phyloP scores from a whole-genome alignment of 345 rosid species.

The Aquilaria yunnanensis region DNA sequence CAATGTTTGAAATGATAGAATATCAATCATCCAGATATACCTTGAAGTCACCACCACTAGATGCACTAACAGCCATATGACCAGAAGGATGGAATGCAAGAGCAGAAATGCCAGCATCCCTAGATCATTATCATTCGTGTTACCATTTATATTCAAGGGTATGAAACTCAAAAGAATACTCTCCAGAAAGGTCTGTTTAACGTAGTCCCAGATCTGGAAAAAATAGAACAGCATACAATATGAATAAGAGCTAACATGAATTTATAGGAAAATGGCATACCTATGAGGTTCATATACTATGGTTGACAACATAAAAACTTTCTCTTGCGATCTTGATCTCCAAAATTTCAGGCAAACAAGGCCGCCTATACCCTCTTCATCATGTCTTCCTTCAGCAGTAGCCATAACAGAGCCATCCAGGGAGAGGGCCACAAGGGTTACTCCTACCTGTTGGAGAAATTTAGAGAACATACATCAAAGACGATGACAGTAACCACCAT shows the following conservation, averaged over 20 bases:
- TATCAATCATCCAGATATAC: slow-evolving; percentile 27
- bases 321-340: slow-evolving; percentile 47
- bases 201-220: no score
- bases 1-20: slow-evolving; percentile 1
- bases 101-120: slow-evolving; percentile 82
- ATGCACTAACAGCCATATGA: slow-evolving; percentile 74
- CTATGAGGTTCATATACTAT: slow-evolving; percentile 94
- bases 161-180: background rate
- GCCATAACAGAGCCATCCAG: slow-evolving; percentile 74
- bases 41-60: slow-evolving; percentile 92
- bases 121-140: slow-evolving; percentile 18
- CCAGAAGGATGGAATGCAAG: slow-evolving; percentile 69
- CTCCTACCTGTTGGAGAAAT: slow-evolving; percentile 46
- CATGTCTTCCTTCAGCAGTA: slow-evolving; percentile 80
- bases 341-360: slow-evolving; percentile 87
- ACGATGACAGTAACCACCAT: background rate
- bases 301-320: slow-evolving; percentile 66
- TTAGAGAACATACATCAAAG: slow-evolving; percentile 12
- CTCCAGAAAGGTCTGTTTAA: background rate
- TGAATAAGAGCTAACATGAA: background rate
- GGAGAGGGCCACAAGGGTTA: slow-evolving; percentile 75
- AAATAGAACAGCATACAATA: no score
- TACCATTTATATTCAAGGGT: background rate
- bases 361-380: slow-evolving; percentile 88
- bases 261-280: slow-evolving; percentile 22